These are phyloP conservation scores for Penicillium digitatum DNA, from an alignment of 2,329 filamentous ascomycete genomes.

Conservation along the genomic window DNA sequence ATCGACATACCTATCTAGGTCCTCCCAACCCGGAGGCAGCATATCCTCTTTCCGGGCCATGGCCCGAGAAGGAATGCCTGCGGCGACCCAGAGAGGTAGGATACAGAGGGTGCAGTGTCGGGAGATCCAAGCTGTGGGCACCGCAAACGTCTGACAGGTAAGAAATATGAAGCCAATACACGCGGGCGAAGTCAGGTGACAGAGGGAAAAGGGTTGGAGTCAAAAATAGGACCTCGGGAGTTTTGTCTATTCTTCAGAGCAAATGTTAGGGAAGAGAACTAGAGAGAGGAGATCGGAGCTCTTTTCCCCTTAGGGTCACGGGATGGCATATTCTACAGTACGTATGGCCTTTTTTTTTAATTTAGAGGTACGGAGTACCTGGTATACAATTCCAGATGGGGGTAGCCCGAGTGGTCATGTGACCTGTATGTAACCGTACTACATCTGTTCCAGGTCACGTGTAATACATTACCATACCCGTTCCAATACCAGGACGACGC, in stretches of 20 bases:
- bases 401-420: too few species aligned
- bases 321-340: not conserved
- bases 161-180: not conserved
- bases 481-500: constrained; percentile 17
- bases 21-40: constrained; percentile 41
- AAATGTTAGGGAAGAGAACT: constrained; percentile 8
- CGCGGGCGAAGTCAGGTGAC: constrained; percentile 8
- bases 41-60: constrained; percentile 43
- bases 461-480: not conserved
- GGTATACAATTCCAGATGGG: too few species aligned
- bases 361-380: too few species aligned
- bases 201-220: constrained; percentile 3
- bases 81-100: constrained; percentile 7
- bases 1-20: constrained; percentile 39
- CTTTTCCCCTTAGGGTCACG: not conserved
- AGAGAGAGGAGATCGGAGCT: constrained; percentile 6
- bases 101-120: constrained; percentile 5
- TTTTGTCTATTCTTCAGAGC: constrained; percentile 5
- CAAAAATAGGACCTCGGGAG: constrained; percentile 3
- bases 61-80: constrained; percentile 36
- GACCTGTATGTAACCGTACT: not conserved
- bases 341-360: too few species aligned
- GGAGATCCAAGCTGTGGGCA: not conserved
- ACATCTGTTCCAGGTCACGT: not conserved
- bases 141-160: constrained; percentile 7